A percentile compares a stretch with the other conserved stretches of the same genome.
Conservation (phyloP, 306 rosid genomes). For the Coriaria nepalensis region DNA sequence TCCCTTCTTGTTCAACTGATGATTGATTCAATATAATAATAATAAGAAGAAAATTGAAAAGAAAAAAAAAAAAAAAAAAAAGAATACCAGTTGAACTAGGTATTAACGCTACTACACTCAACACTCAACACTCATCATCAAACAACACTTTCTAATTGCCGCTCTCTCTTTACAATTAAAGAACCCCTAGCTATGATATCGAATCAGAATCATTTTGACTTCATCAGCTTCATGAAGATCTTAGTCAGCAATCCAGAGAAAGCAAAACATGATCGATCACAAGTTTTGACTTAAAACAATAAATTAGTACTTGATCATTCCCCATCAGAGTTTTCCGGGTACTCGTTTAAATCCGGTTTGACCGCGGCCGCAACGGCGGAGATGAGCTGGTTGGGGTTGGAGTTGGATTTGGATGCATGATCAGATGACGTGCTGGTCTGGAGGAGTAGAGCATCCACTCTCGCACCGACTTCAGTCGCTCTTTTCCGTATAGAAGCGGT, state of each 20-base stretch:
- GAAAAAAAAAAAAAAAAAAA: too few species aligned
- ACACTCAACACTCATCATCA: not conserved
- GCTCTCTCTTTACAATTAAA: constrained; percentile 2
- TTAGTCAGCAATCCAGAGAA: not conserved
- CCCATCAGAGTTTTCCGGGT: constrained; percentile 52
- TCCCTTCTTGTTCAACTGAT: too few species aligned
- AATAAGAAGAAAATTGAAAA: too few species aligned
- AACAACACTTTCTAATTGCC: not conserved
- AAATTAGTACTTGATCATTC: not conserved
- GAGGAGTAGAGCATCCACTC: constrained; percentile 55
- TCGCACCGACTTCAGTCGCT: constrained; percentile 61
- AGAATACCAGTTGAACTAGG: not conserved
- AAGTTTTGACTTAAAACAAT: not conserved
- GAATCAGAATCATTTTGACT: constrained; percentile 4
- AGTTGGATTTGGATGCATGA: constrained; percentile 12
- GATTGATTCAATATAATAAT: too few species aligned
- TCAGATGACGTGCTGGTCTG: not conserved
- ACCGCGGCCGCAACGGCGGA: not conserved
- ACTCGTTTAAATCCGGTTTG: constrained; percentile 57
- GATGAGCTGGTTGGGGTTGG: constrained; percentile 2
- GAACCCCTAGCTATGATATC: not conserved
- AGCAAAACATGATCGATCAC: not conserved
- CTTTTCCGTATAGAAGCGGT: constrained; percentile 46
- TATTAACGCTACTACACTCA: not conserved
- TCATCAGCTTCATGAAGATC: not conserved